Conservation (phyloP, 2,329 filamentous ascomycete species). For the Penicillium sp. region DNA sequence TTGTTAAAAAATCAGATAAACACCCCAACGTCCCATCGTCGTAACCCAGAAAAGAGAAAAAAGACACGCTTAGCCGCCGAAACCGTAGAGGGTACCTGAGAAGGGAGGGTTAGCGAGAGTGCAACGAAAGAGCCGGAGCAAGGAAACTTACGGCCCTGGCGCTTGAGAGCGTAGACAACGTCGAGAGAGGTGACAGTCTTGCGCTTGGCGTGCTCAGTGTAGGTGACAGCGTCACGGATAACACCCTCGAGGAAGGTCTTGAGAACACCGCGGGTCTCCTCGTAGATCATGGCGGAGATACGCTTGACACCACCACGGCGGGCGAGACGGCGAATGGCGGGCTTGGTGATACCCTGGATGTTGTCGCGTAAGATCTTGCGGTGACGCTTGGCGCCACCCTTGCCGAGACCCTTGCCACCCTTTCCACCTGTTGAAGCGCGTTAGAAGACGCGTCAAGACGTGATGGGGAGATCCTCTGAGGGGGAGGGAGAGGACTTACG, state of each 20-base stretch:
- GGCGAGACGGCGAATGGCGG: slow-evolving; percentile 95
- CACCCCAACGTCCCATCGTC: slow-evolving; percentile 52
- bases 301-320: slow-evolving; percentile 99
- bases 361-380: slow-evolving; percentile 99
- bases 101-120: slow-evolving; percentile 23
- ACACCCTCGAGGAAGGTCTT: slow-evolving; percentile 84
- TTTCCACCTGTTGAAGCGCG: slow-evolving; percentile 71
- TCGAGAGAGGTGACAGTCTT: slow-evolving; percentile 61
- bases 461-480: slow-evolving; percentile 7
- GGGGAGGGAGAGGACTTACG: slow-evolving; percentile 50
- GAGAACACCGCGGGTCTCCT: slow-evolving; percentile 79
- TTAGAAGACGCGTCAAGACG: slow-evolving; percentile 21
- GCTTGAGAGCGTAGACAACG: slow-evolving; percentile 67
- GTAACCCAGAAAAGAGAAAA: slow-evolving; percentile 47
- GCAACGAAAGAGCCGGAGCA: slow-evolving; percentile 1
- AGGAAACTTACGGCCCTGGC: slow-evolving; percentile 58
- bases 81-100: slow-evolving; percentile 77
- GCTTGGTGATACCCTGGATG: slow-evolving; percentile 99
- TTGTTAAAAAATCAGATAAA: slow-evolving; percentile 45
- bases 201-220: slow-evolving; percentile 82
- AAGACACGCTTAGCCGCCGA: slow-evolving; percentile 72
- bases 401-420: slow-evolving; percentile 96
- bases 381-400: slow-evolving; percentile 98
- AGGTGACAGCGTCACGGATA: slow-evolving; percentile 78
- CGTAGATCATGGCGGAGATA: slow-evolving; percentile 96